These are phyloP conservation scores for Niveomyces coronatus DNA, from an alignment of 2,329 filamentous ascomycete genomes.

Conservation along the genomic window DNA sequence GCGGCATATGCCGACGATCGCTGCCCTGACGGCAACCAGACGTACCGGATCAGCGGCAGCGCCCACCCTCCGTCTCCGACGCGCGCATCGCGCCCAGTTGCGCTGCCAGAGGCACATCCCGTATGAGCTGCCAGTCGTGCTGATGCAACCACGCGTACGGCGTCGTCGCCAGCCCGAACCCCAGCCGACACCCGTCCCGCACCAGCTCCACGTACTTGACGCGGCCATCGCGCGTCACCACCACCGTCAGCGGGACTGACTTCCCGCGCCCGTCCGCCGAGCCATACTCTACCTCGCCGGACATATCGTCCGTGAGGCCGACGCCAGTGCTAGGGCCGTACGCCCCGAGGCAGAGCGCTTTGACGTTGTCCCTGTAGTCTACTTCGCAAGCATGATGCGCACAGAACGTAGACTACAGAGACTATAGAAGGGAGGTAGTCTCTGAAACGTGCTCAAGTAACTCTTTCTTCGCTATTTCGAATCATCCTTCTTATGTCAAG, in stretches of 20 bases:
- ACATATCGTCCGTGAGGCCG: conserved; percentile 9
- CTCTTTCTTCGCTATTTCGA: too few relatives aligned
- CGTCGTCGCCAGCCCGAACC: conserved; percentile 45
- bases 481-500: too few relatives aligned
- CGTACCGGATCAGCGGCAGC: conserved; percentile 37
- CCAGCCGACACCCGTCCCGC: conserved; percentile 34
- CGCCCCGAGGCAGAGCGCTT: conserved; percentile 22
- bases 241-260: conserved; percentile 25
- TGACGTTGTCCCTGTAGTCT: conserved; percentile 41
- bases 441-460: too few relatives aligned
- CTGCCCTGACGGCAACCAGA: conserved; percentile 41
- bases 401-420: too few relatives aligned
- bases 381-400: too few relatives aligned
- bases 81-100: conserved; percentile 36
- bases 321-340: conserved; percentile 3
- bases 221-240: conserved; percentile 22
- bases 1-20: conserved; percentile 41
- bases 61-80: conserved; percentile 19
- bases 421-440: too few relatives aligned
- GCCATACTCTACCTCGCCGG: conserved; percentile 37
- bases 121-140: conserved; percentile 43
- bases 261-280: conserved; percentile 26
- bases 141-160: conserved; percentile 48
- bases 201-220: conserved; percentile 42
- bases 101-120: conserved; percentile 32